Percentiles rank a stretch among this genome's conserved stretches.
These are phyloP conservation scores for Boletus subcaerulescens DNA, from an alignment of 768 basidiomycete species.

Conservation along the genomic window DNA sequence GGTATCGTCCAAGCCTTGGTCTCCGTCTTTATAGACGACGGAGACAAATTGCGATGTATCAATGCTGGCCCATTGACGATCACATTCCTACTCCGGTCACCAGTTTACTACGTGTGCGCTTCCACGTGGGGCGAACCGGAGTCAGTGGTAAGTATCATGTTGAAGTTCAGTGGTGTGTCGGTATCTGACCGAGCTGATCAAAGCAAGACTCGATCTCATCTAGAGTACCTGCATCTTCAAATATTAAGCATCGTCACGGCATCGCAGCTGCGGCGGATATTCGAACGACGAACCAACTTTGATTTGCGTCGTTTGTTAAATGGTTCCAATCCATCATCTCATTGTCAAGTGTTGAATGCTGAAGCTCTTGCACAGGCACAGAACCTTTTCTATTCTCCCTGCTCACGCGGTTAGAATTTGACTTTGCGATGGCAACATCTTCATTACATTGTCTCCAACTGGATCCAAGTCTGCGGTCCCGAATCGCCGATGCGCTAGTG, in stretches of 20 bases:
- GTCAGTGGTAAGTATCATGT: conserved; percentile 68
- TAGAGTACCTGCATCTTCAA: conserved; percentile 94
- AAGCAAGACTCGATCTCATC: conserved; percentile 88
- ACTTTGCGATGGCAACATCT: conserved; percentile 79
- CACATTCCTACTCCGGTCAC: conserved; percentile 80
- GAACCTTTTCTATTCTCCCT: conserved; percentile 77
- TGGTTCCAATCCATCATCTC: conserved; percentile 37
- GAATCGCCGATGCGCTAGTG: conserved; percentile 77
- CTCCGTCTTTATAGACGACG: conserved; percentile 91
- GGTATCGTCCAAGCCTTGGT: conserved; percentile 95
- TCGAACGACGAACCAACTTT: conserved; percentile 88
- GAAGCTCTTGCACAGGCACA: conserved; percentile 52
- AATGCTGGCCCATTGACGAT: conserved; percentile 81
- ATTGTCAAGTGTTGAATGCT: background rate
- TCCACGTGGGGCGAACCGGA: conserved; percentile 97
- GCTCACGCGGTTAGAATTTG: conserved; percentile 65
- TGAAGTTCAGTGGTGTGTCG: background rate
- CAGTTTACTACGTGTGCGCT: conserved; percentile 88
- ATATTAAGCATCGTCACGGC: conserved; percentile 88
- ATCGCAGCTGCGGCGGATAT: conserved; percentile 79
- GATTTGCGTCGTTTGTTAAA: conserved; percentile 76
- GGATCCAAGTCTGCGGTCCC: conserved; percentile 63
- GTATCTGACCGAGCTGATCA: conserved; percentile 37
- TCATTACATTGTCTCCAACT: conserved; percentile 79
- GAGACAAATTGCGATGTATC: conserved; percentile 82